Evolutionary conservation across 2,329 filamentous ascomycete genomes (phyloP), one percentile per base, ranked within the genome.

Genomic region (Penicillium hordei): DNA sequence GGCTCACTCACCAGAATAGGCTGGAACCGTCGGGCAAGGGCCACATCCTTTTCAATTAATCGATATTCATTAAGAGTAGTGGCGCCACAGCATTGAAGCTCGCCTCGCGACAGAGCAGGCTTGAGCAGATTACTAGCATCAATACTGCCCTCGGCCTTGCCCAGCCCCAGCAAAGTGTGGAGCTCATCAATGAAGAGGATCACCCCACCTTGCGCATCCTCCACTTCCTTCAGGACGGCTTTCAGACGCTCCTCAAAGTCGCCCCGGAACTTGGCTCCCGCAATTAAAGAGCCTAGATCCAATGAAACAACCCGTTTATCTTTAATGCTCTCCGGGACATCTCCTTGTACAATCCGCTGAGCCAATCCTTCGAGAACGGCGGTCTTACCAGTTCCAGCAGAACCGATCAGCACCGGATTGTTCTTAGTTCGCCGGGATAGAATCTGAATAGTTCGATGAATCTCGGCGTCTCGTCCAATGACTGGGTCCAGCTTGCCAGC

Each of bases 181-280:
- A 97, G 79, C 72, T 97, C 94, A 70, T 97, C 94, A 52, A 97
- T 90, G 76, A 99, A 97, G 3, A 99, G 81, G 43, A 99, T 96
- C 5, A 97, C 89, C 55, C 90, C 86, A 34, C 94, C 94, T 51
- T 96, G 82, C 1, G 93, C 90, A 62, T 95, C 87, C 74, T 96
- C 86, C 12, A 96, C 93, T 73, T 97, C 94, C 68, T 89, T 92
- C 70, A 99, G 75, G 1, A 97, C 92, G 63, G 88, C 88, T 75
- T 97, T 97, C 59, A 97, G 72, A 42, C 94, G 83, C 72, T 99
- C 94, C 72, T 99, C 94, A 59, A 99, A 97, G 68, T 99, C 94
- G 48, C 94, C 94, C 48, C 94, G 82, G 68, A 94, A 99, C 70
- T 97, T 97, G 43, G 94, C 93, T 48, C 94, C 94, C 1, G 94